Evolutionary conservation across 345 rosid genomes (phyloP).

Genomic region (Populus davidiana): DNA sequence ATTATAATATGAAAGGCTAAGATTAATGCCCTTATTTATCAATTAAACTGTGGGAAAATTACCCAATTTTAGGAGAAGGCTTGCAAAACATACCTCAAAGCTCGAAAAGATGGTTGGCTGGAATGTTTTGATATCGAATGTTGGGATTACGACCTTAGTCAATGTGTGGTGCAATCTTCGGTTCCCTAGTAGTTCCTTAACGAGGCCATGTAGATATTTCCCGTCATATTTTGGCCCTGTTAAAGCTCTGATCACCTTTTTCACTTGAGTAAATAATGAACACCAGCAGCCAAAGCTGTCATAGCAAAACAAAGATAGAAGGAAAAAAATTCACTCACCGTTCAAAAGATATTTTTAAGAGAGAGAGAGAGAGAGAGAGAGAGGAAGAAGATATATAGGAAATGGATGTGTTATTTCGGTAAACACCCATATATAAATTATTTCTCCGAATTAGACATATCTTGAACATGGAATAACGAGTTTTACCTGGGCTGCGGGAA

Average conservation of each 20-base stretch:
- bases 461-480: too few relatives aligned
- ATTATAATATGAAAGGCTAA: too few relatives aligned
- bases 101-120: constrained; percentile 62
- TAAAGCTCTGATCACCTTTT: constrained; percentile 38
- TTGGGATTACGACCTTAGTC: constrained; percentile 60
- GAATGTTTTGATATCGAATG: constrained; percentile 66
- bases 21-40: too few relatives aligned
- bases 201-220: constrained; percentile 42
- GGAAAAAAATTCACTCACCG: too few relatives aligned
- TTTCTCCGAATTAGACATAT: not conserved
- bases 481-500: constrained; percentile 46
- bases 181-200: constrained; percentile 45
- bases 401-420: too few relatives aligned
- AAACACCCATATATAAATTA: not conserved
- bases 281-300: too few relatives aligned
- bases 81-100: too few relatives aligned
- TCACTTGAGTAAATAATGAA: constrained; percentile 22
- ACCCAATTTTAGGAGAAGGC: constrained; percentile 63
- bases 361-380: too few relatives aligned
- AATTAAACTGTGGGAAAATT: not conserved
- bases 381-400: too few relatives aligned
- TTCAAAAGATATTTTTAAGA: too few relatives aligned
- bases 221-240: constrained; percentile 64
- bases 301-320: too few relatives aligned
- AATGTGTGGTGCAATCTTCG: constrained; percentile 46